phyloP scores from a whole-genome alignment of 192 early-diverging fungal species.

The Funneliformis mosseae region DNA sequence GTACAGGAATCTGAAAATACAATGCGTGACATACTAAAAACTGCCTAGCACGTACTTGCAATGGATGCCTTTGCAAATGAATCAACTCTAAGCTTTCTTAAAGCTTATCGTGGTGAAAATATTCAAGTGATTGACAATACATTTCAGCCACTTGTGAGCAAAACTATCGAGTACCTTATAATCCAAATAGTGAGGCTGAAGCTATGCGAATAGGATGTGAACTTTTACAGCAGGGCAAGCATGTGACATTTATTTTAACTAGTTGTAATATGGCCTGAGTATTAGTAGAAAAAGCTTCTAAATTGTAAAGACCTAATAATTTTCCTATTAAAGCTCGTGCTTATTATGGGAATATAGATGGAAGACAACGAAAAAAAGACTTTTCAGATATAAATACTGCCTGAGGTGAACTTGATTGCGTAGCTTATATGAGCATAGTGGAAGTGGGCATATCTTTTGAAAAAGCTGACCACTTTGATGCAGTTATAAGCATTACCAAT shows the following conservation, averaged over 20 bases:
- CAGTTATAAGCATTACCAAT: conserved; percentile 11
- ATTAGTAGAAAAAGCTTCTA: conserved; percentile 22
- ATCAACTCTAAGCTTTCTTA: background rate
- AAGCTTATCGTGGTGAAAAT: conserved; percentile 20
- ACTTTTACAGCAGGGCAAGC: conserved; percentile 12
- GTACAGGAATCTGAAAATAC: too few relatives aligned
- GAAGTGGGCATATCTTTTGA: conserved; percentile 9
- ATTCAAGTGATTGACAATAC: too few relatives aligned
- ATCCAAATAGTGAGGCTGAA: conserved; percentile 28
- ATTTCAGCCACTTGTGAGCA: conserved; percentile 8
- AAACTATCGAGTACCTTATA: background rate
- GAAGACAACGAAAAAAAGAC: background rate
- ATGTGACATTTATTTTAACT: conserved; percentile 7
- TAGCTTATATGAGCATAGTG: conserved; percentile 1
- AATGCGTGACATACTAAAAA: background rate
- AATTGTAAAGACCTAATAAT: background rate
- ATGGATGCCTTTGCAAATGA: conserved; percentile 27
- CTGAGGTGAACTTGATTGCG: too few relatives aligned
- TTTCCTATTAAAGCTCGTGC: conserved; percentile 7
- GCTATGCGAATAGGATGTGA: conserved; percentile 26
- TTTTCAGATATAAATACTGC: too few relatives aligned
- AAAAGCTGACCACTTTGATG: background rate
- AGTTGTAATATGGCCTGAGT: background rate
- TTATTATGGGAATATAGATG: conserved; percentile 3
- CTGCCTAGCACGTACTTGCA: background rate